Conservation (phyloP, 2,329 filamentous ascomycete genomes). For the Cercospora sp. region DNA sequence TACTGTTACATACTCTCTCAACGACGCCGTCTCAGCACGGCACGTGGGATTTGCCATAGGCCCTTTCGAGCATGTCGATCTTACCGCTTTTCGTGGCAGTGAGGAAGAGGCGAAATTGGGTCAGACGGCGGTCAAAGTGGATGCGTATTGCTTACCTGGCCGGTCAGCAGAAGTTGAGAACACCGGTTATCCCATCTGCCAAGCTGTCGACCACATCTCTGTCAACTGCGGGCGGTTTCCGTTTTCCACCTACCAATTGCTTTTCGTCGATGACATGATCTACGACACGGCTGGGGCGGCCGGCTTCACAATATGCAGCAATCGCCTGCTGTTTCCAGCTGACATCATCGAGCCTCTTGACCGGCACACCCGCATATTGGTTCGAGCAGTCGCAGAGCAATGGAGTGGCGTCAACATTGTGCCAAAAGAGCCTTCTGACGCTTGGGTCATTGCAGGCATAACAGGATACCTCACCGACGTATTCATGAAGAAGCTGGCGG, state of each 20-base stretch:
- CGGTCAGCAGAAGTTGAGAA: conserved; percentile 80
- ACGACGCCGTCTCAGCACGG: conserved; percentile 73
- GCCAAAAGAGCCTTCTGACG: conserved; percentile 74
- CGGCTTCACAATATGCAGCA: conserved; percentile 85
- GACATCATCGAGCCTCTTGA: conserved; percentile 84
- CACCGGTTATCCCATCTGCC: conserved; percentile 80
- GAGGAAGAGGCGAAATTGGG: conserved; percentile 91
- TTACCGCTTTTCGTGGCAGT: conserved; percentile 78
- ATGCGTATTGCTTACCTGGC: conserved; percentile 87
- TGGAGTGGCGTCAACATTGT: conserved; percentile 95
- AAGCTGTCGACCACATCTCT: conserved; percentile 87
- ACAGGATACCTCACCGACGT: conserved; percentile 94
- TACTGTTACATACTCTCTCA: conserved; percentile 79
- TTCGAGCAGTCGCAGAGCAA: conserved; percentile 83
- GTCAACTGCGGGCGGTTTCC: conserved; percentile 88
- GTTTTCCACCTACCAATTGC: conserved; percentile 87
- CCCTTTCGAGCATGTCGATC: conserved; percentile 89
- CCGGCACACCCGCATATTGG: conserved; percentile 74
- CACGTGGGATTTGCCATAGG: conserved; percentile 93
- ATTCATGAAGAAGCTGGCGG: conserved; percentile 86
- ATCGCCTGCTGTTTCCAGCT: conserved; percentile 77
- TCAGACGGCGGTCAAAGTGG: conserved; percentile 81
- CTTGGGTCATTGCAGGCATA: conserved; percentile 86
- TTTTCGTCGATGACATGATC: conserved; percentile 87
- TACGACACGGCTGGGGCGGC: conserved; percentile 74